Evolutionary conservation across 1,139 yeast genomes (phyloP).

Genomic region (Pichia sp.): DNA sequence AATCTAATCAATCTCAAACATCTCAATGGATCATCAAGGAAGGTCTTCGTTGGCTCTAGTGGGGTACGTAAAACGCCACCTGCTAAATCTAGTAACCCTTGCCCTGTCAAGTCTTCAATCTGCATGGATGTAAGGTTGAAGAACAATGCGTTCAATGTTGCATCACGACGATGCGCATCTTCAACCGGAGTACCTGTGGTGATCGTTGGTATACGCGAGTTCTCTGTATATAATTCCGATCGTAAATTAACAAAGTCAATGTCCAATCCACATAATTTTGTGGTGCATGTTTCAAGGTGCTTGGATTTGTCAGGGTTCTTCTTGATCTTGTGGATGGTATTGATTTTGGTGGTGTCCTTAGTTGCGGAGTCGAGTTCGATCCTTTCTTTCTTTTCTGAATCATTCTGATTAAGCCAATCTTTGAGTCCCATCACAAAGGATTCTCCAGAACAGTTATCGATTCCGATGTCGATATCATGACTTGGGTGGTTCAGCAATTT

Average conservation of each 20-base stretch:
- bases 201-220: constrained; percentile 72
- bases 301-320: constrained; percentile 93
- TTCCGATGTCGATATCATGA: constrained; percentile 88
- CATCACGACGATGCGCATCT: constrained; percentile 91
- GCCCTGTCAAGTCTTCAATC: constrained; percentile 80
- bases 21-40: constrained; percentile 88
- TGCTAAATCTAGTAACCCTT: constrained; percentile 67
- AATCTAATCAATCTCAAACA: constrained; percentile 81
- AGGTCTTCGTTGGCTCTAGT: constrained; percentile 74
- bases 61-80: constrained; percentile 82
- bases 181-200: constrained; percentile 85
- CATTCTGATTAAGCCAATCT: constrained; percentile 45
- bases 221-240: constrained; percentile 76
- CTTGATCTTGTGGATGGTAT: constrained; percentile 68
- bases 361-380: neutral
- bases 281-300: constrained; percentile 94
- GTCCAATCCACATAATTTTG: constrained; percentile 73
- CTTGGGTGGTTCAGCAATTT: constrained; percentile 75
- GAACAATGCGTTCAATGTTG: constrained; percentile 86
- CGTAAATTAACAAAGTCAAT: constrained; percentile 90
- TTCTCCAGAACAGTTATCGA: constrained; percentile 79
- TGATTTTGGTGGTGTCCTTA: constrained; percentile 35
- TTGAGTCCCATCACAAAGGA: constrained; percentile 70
- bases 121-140: constrained; percentile 64
- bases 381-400: constrained; percentile 23